A percentile compares a stretch with the other conserved stretches of the same genome.
phyloP scores from a whole-genome alignment of 495 filamentous ascomycete genomes.

The Achaetomiella virescens region DNA sequence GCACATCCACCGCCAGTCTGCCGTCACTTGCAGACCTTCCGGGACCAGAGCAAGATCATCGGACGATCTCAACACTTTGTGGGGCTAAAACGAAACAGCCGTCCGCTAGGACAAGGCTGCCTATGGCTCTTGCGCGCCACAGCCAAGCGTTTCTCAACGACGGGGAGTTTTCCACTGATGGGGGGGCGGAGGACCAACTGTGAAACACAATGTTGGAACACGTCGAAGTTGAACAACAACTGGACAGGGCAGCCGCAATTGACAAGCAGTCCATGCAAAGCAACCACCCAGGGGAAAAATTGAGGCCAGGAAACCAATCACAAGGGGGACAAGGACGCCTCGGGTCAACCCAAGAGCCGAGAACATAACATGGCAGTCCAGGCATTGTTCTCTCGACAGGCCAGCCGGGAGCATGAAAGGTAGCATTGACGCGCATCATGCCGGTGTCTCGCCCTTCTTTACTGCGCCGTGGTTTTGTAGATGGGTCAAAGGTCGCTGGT shows the following conservation, averaged over 20 bases:
- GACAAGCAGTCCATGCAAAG: neutral
- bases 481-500: neutral
- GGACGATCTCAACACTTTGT: neutral
- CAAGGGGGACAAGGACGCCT: neutral
- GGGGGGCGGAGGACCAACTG: no score
- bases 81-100: neutral
- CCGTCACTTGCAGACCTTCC: neutral
- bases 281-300: neutral
- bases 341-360: neutral
- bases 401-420: neutral
- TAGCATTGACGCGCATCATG: neutral
- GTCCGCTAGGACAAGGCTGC: neutral
- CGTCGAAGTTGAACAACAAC: no score
- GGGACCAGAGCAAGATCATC: neutral
- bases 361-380: neutral
- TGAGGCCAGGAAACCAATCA: neutral
- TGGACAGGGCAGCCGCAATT: neutral
- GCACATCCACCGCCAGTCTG: no score
- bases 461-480: neutral
- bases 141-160: neutral
- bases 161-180: no score
- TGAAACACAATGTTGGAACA: no score
- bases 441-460: neutral
- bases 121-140: neutral
- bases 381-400: no score